Conservation (phyloP, 2,329 filamentous ascomycete species). For the Stemphylium beticola region DNA sequence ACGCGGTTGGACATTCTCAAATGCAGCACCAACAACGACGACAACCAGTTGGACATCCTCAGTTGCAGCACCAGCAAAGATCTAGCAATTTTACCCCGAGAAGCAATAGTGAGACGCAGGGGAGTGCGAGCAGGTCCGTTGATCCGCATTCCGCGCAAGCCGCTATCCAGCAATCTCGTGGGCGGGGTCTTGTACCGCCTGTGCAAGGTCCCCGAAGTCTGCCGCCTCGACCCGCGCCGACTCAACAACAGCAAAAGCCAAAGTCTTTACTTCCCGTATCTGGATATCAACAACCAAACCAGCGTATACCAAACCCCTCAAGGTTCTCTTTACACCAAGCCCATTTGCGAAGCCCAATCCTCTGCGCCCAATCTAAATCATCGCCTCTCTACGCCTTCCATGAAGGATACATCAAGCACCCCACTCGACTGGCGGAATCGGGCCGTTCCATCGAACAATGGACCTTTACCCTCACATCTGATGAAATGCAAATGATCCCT, state of each 20-base stretch:
- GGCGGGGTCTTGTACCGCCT: neutral
- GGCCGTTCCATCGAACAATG: constrained; percentile 52
- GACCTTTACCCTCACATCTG: constrained; percentile 55
- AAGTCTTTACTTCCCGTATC: constrained; percentile 45
- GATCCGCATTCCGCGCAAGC: constrained; percentile 5
- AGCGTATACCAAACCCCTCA: constrained; percentile 53
- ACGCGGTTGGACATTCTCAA: neutral
- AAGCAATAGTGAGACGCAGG: neutral
- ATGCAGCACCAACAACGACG: neutral
- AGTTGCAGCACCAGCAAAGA: neutral
- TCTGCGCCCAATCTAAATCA: constrained; percentile 37
- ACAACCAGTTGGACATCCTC: neutral
- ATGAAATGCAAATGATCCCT: constrained; percentile 49
- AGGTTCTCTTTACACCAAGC: constrained; percentile 64
- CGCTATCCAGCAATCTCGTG: constrained; percentile 10
- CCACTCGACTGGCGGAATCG: constrained; percentile 48
- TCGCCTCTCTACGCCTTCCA: constrained; percentile 63
- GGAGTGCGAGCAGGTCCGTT: neutral
- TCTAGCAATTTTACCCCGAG: neutral
- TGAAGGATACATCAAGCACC: constrained; percentile 58
- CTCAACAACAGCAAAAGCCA: neutral
- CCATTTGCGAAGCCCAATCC: constrained; percentile 61
- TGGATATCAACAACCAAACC: constrained; percentile 43
- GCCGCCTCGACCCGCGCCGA: neutral
- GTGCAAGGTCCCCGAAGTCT: neutral